Base-by-base conservation (phyloP, 2,329 filamentous ascomycete genomes). In the Xylariomycetidae sp. region DNA sequence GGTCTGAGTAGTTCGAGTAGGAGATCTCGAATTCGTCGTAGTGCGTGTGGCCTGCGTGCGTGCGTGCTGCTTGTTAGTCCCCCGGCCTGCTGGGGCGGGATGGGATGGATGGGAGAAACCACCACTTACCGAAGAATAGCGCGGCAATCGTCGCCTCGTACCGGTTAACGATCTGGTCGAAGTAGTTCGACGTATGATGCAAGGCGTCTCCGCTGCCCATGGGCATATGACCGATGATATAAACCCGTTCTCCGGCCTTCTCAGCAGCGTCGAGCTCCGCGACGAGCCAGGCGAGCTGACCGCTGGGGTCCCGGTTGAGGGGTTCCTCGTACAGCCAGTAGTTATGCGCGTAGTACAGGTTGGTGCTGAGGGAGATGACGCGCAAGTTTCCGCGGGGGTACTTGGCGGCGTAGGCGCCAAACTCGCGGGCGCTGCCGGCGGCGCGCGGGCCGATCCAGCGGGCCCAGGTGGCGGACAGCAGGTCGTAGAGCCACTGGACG, bases 291-390 rank as follows among this genome's bases (percentile, higher is more conserved):
- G 60, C 54, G 4, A 78, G 58, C 48, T 76, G 67, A 10, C 60
- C 59, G 46, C 64, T 64, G 3, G 72, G 73, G 45, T 77, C 73
- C 10, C 51, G 52, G 28, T 68, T 54, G 58, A 72, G 67, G 1
- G 62, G 57, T 28, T 67, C 60, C 40, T 68, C 60, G 44, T 74
- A 78, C 22, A 72, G 50, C 57, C 67, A 72, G 49, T 70, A 74
- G 58, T 79, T 78, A 39, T 65, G 56, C n/a, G 62, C 65, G 51
- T 79, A 78, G 55, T 70, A 76, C 39, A 76, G 53, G 49, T 77
- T 74, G 13, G 71, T 76, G 58, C 74, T 77, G 44, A 78, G 58
- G 4, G 72, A 75, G 47, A 79, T 76, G 45, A 79, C 56, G 16
- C 71, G 65, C 17, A 79, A 56, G 39, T 72, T 70, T 13, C 59